phyloP scores from a whole-genome alignment of 148 eudicot species.

The Vaccinium vitisidaea region DNA sequence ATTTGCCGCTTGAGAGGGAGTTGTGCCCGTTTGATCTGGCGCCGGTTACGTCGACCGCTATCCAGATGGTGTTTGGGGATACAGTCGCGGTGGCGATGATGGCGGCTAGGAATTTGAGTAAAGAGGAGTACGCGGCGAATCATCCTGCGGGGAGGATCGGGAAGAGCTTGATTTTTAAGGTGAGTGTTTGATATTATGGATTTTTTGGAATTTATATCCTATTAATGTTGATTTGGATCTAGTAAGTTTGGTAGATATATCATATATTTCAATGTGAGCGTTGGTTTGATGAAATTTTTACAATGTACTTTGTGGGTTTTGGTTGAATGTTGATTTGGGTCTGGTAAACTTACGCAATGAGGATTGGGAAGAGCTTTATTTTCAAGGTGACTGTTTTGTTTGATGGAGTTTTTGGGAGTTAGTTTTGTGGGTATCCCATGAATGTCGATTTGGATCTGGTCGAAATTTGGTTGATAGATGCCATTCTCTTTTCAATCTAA shows the following conservation, averaged over 20 bases:
- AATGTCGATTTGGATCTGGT: constrained; percentile 7
- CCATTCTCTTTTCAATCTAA: background rate
- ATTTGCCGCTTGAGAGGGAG: constrained; percentile 89
- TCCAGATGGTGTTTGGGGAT: constrained; percentile 98
- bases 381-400: constrained; percentile 52
- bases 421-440: too few species aligned
- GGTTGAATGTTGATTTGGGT: background rate
- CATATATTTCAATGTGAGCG: constrained; percentile 51
- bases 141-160: constrained; percentile 96
- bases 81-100: constrained; percentile 91
- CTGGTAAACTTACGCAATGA: background rate
- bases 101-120: constrained; percentile 76
- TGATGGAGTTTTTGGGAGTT: background rate
- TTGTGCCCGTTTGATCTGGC: constrained; percentile 94
- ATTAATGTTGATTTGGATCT: background rate
- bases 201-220: background rate
- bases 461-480: background rate
- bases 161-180: constrained; percentile 91
- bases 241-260: background rate
- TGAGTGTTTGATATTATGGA: constrained; percentile 15
- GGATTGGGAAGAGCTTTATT: background rate
- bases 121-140: constrained; percentile 81
- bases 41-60: constrained; percentile 94
- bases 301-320: background rate
- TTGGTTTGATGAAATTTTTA: background rate